Evolutionary conservation across 345 rosid species (phyloP), one percentile per base, ranked within the genome.

Genomic region (Corchorus capsularis): DNA sequence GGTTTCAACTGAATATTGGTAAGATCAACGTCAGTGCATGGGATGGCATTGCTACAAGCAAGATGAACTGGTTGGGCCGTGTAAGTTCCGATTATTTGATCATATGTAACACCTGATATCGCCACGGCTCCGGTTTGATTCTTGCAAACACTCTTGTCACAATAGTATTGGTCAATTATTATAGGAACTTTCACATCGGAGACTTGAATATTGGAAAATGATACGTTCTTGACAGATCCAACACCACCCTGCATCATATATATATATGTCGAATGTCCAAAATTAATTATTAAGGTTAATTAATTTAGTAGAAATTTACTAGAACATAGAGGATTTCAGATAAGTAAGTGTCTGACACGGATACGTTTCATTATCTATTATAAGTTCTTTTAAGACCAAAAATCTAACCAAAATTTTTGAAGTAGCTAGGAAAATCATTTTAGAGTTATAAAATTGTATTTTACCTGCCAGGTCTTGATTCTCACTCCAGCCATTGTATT

Each of bases 401-500:
- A 27, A 27, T 27, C 27, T 27, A 27, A 27, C 27, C 27, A 27
- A 27, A 27, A 27, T 27, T 27, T 27, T 27, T 27, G 27, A 27
- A 27, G 27, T 27, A 27, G 27, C 27, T 27, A 27, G 27, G 27
- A 27, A 27, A 27, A 27, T 27, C 27, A 27, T 27, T 27, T 27
- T 27, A 27, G 27, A 1, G 27, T 27, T 27, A 27, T 27, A 27
- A 27, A 27, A 27, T 27, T 27, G 27, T 27, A 27, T 60, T 41
- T 8, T 79, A 93, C 97, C 95, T 91, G 98, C 97, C 98, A 94
- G 54, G 97, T 91, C 87, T 94, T 92, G 67, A 94, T 91, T 79
- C 98, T 84, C 56, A 88, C 96, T 73, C 97, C 97, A 20, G 91
- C 72, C 2, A 87, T 83, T 16, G 98, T 89, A 79, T 82, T 86